These are phyloP conservation scores for Blastobotrys raffinosifermentans DNA, from an alignment of 1,139 yeast species.

Conservation along the genomic window DNA sequence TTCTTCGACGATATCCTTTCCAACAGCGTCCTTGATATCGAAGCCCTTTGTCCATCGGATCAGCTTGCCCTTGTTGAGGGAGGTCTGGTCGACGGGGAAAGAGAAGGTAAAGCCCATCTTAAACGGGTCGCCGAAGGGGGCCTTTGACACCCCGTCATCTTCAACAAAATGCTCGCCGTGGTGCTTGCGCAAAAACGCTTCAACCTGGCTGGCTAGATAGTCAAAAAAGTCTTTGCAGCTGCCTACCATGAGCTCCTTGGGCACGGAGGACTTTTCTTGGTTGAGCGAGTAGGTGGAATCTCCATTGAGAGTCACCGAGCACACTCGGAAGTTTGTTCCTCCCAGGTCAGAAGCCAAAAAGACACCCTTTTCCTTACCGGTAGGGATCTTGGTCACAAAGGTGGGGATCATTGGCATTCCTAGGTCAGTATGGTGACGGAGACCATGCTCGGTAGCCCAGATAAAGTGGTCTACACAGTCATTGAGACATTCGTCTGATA, in stretches of 20 bases:
- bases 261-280: slow-evolving; percentile 70
- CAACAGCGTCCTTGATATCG: slow-evolving; percentile 76
- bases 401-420: slow-evolving; percentile 87
- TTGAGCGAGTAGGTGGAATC: slow-evolving; percentile 68
- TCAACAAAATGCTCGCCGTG: slow-evolving; percentile 36
- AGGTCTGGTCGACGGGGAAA: slow-evolving; percentile 84
- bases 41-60: slow-evolving; percentile 96
- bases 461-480: slow-evolving; percentile 61
- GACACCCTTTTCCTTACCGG: slow-evolving; percentile 73
- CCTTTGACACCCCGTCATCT: slow-evolving; percentile 10
- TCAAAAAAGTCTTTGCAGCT: slow-evolving; percentile 53
- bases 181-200: slow-evolving; percentile 54
- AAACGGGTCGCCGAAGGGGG: slow-evolving; percentile 34
- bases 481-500: slow-evolving; percentile 46
- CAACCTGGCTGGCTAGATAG: slow-evolving; percentile 66
- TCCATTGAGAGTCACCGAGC: slow-evolving; percentile 74
- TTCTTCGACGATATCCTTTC: slow-evolving; percentile 67
- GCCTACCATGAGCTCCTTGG: slow-evolving; percentile 64
- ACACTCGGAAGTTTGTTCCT: slow-evolving; percentile 83
- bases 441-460: slow-evolving; percentile 15
- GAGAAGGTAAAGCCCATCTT: slow-evolving; percentile 89
- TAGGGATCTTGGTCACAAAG: slow-evolving; percentile 72
- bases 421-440: slow-evolving; percentile 32
- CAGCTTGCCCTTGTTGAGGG: slow-evolving; percentile 67
- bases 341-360: slow-evolving; percentile 81